Evolutionary conservation across 139 green algal genomes (phyloP).

Genomic region (Volvox africanus): DNA sequence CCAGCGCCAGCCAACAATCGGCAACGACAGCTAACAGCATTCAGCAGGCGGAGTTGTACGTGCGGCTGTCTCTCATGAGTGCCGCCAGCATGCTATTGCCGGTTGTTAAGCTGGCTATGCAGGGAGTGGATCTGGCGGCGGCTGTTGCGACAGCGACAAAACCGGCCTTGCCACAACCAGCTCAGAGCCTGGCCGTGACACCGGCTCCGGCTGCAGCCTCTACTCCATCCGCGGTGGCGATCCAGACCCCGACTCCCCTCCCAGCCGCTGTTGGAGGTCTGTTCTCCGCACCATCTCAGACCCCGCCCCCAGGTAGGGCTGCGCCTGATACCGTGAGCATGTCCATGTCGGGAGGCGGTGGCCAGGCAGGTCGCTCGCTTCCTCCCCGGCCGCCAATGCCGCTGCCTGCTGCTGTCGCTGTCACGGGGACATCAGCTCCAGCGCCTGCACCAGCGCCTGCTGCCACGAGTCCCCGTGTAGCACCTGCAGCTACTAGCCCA

Average conservation of each 20-base stretch:
- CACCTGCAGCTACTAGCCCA: too few relatives aligned
- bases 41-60: conserved; percentile 37
- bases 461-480: too few relatives aligned
- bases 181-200: background rate
- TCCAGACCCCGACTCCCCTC: background rate
- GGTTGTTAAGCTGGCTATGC: conserved; percentile 22
- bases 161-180: conserved; percentile 3
- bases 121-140: conserved; percentile 7
- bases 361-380: too few relatives aligned
- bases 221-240: background rate
- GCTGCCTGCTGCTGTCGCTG: background rate
- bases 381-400: background rate
- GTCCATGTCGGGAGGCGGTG: too few relatives aligned
- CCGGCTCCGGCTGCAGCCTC: background rate
- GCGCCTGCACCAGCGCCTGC: too few relatives aligned
- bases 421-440: background rate
- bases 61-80: conserved; percentile 31
- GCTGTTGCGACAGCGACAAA: conserved; percentile 30
- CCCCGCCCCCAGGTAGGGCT: background rate
- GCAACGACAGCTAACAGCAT: too few relatives aligned
- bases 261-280: background rate
- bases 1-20: background rate
- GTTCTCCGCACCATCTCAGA: background rate
- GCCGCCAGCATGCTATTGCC: conserved; percentile 25
- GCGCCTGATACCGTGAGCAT: background rate